A percentile compares a stretch with the other conserved stretches of the same genome.
Conservation (phyloP, 257 asterid species). For the Paraleonurus japonicus region DNA sequence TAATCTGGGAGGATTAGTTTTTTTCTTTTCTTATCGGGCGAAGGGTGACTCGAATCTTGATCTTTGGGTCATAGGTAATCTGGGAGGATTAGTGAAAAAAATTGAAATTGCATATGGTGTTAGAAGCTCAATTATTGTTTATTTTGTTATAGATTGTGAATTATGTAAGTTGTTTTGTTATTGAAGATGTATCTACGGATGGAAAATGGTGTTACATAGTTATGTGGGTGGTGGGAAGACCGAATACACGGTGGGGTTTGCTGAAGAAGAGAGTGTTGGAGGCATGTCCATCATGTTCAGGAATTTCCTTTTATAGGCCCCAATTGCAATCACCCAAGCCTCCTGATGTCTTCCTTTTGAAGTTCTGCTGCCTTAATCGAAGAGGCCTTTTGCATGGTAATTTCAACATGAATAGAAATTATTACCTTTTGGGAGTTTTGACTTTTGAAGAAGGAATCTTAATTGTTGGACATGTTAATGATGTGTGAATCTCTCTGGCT, state of each 20-base stretch:
- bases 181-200: constrained; percentile 80
- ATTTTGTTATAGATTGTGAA: not conserved
- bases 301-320: constrained; percentile 45
- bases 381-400: constrained; percentile 90
- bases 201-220: constrained; percentile 97
- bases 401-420: no score
- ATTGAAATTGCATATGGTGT: not conserved
- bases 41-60: no score
- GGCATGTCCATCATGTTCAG: constrained; percentile 79
- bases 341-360: constrained; percentile 83
- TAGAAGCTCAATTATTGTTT: not conserved
- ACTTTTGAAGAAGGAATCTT: no score
- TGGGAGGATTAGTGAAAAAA: no score
- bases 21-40: no score
- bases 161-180: not conserved
- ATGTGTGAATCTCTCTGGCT: no score
- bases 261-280: constrained; percentile 77
- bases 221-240: constrained; percentile 67
- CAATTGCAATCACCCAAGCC: constrained; percentile 64
- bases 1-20: no score
- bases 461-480: not conserved
- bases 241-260: constrained; percentile 66
- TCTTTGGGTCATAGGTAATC: no score
- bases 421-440: no score
- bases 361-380: constrained; percentile 58